These are phyloP conservation scores for Dillenia suffruticosa DNA, from an alignment of 164 flowering plant species.

Conservation along the genomic window DNA sequence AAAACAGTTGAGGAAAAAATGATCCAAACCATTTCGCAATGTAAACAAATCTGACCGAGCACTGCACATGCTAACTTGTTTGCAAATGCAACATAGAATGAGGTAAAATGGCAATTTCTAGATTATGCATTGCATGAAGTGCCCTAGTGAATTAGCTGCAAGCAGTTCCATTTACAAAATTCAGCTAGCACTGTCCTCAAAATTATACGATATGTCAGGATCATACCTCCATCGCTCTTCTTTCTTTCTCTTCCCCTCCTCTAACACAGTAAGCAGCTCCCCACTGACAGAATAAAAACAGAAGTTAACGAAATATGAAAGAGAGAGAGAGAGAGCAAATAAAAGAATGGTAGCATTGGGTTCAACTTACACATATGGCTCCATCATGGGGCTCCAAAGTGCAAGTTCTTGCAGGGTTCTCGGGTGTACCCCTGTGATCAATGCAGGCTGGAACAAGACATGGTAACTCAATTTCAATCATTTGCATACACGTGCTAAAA, in stretches of 20 bases:
- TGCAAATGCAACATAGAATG: no score
- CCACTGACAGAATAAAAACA: constrained; percentile 52
- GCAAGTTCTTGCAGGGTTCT: constrained; percentile 94
- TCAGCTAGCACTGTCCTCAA: neutral
- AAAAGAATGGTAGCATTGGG: neutral
- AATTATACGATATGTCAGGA: neutral
- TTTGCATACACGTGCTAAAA: no score
- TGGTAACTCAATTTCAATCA: no score
- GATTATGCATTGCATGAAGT: no score
- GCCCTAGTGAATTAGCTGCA: no score
- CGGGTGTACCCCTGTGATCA: constrained; percentile 97
- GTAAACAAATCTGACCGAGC: no score
- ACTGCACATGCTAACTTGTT: no score
- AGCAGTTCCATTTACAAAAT: no score
- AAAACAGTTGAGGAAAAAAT: constrained; percentile 12
- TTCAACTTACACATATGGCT: constrained; percentile 75
- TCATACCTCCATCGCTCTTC: constrained; percentile 77
- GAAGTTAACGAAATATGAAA: neutral
- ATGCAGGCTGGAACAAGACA: constrained; percentile 70
- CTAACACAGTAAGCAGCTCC: constrained; percentile 91
- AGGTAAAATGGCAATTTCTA: no score
- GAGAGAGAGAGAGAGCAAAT: neutral
- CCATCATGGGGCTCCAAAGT: constrained; percentile 75
- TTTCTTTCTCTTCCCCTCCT: constrained; percentile 82
- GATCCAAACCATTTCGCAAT: no score